Conservation (phyloP, 2,329 filamentous ascomycete genomes). For the Microascus cirrosus region DNA sequence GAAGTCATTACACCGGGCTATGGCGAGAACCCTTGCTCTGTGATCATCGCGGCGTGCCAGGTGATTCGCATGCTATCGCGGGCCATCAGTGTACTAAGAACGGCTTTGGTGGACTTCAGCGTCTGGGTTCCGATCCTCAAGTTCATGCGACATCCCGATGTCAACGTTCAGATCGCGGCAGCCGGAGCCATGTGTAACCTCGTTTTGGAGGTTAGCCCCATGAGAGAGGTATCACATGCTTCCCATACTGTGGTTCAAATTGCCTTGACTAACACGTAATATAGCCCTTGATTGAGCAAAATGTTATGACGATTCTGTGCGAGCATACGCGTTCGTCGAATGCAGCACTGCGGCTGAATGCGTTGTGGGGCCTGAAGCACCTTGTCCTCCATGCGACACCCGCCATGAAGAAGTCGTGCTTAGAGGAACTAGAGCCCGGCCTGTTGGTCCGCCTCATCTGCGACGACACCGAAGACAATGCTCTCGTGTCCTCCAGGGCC, state of each 20-base stretch:
- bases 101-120: constrained; percentile 75
- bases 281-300: constrained; percentile 60
- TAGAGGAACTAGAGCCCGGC: constrained; percentile 65
- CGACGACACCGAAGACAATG: constrained; percentile 45
- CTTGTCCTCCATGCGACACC: constrained; percentile 63
- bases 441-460: constrained; percentile 76
- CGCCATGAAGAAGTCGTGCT: constrained; percentile 62
- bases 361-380: constrained; percentile 90
- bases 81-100: constrained; percentile 74
- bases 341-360: constrained; percentile 69
- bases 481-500: constrained; percentile 25
- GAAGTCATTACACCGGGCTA: constrained; percentile 35
- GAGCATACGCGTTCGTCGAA: constrained; percentile 75
- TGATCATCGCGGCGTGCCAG: constrained; percentile 77
- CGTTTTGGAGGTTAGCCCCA: constrained; percentile 78
- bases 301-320: constrained; percentile 67
- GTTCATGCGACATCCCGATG: constrained; percentile 62
- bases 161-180: constrained; percentile 76
- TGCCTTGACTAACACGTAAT: not conserved
- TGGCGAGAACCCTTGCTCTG: constrained; percentile 62
- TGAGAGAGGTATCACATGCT: constrained; percentile 58
- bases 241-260: not conserved
- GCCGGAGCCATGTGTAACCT: constrained; percentile 79
- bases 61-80: constrained; percentile 71
- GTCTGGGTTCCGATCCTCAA: constrained; percentile 67